Evolutionary conservation across 345 rosid species (phyloP), one percentile per base, ranked within the genome.

Genomic region (Aquilaria malaccensis): DNA sequence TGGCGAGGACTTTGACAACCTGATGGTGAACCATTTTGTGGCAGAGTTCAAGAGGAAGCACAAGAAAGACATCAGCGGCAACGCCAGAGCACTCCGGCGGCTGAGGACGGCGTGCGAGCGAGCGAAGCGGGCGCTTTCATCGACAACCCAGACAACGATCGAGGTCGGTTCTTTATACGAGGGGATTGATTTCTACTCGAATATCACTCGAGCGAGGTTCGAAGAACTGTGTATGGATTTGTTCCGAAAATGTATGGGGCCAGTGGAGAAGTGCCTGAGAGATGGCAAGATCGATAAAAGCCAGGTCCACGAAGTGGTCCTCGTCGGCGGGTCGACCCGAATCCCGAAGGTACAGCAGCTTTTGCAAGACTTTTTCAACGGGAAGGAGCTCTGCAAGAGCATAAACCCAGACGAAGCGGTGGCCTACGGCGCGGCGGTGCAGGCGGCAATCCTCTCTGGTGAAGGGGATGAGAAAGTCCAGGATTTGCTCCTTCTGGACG

Each of bases 261-360:
- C 75, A 1, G 71, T 71, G 33, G 71, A 66, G 63, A 71, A 61
- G 49, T 71, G 75, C 7, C 41, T 71, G 37, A 56, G 62, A 45
- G 71, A 71, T 52, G 63, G 71, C 9, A 66, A 71, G 67, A 56
- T 66, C 6, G 71, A 71, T 6, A 66, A 71, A 30, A 52, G 67
- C 9, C 71, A 61, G 2, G 60, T 71, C 32, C 50, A 66, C 13
- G 75, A 71, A 14, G 63, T 72, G 22, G 75, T 72, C 29, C 57
- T 72, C 3, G 69, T 72, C 2, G 76, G 76, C 7, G 76, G 76
- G 32, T 72, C 76, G 3, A 68, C 72, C 6, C 49, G 72, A 41
- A 72, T 72, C 55, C 76, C 69, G 22, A 72, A 72, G 63, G 31
- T 72, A 7, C 76, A 72, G 30, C 67, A 66, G 37, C 56, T 71